Percentiles rank a stretch among this genome's conserved stretches.
Conservation (phyloP, 371 early-diverging fungal species). For the Fennellomyces sp. region DNA sequence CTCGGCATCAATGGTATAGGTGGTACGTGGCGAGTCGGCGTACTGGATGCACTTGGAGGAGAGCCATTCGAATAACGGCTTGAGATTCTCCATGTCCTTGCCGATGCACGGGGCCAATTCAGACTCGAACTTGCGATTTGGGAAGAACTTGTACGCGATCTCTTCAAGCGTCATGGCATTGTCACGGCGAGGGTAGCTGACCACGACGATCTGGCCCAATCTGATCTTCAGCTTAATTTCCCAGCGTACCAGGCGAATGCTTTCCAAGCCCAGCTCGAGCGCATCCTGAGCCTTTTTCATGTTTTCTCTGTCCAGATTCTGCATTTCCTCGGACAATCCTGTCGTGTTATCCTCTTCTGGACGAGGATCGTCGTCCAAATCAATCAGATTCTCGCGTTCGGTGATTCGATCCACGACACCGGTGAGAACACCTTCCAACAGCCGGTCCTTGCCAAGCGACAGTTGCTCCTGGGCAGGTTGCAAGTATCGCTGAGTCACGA, state of each 20-base stretch:
- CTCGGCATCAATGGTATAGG: slow-evolving; percentile 19
- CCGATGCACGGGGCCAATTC: slow-evolving; percentile 30
- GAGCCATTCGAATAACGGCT: slow-evolving; percentile 22
- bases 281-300: slow-evolving; percentile 10
- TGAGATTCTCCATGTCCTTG: slow-evolving; percentile 8
- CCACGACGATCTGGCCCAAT: slow-evolving; percentile 34
- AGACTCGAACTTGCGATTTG: slow-evolving; percentile 12
- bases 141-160: slow-evolving; percentile 17
- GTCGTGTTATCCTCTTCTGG: neutral
- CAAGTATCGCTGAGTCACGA: slow-evolving; percentile 16
- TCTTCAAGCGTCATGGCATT: slow-evolving; percentile 5
- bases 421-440: slow-evolving; percentile 24
- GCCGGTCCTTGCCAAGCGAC: slow-evolving; percentile 21
- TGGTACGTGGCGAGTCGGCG: slow-evolving; percentile 19
- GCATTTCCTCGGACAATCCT: slow-evolving; percentile 13
- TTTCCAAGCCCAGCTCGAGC: slow-evolving; percentile 34
- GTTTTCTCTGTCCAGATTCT: slow-evolving; percentile 26
- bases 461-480: slow-evolving; percentile 9
- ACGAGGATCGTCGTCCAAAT: slow-evolving; percentile 20
- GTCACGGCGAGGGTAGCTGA: slow-evolving; percentile 9
- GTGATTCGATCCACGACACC: slow-evolving; percentile 14
- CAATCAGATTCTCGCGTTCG: slow-evolving; percentile 18
- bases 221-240: slow-evolving; percentile 46
- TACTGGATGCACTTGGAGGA: slow-evolving; percentile 10
- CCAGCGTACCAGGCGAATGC: slow-evolving; percentile 42